Conservation (phyloP, 768 basidiomycete genomes). For the Nevesoporus exiguus region DNA sequence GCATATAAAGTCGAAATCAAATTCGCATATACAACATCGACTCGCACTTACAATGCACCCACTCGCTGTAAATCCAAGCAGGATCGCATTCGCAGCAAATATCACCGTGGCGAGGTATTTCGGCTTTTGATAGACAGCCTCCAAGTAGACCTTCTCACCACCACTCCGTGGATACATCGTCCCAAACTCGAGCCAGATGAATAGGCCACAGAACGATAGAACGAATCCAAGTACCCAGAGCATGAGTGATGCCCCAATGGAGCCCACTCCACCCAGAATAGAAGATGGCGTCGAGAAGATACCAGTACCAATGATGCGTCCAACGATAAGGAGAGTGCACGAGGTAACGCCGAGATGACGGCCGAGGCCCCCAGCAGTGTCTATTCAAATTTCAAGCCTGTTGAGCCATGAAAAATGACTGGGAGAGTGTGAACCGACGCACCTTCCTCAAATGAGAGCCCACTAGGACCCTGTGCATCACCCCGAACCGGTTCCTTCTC, state of each 20-base stretch:
- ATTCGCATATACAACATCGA: not conserved
- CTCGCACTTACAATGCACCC: conserved; percentile 44
- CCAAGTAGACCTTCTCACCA: conserved; percentile 62
- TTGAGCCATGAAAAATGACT: not conserved
- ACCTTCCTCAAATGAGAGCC: conserved; percentile 52
- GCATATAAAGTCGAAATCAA: not conserved
- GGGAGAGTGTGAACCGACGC: not conserved
- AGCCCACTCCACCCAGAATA: conserved; percentile 53
- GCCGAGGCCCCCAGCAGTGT: conserved; percentile 53
- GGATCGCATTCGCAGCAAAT: conserved; percentile 47
- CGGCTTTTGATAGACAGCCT: conserved; percentile 49
- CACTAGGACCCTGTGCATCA: conserved; percentile 34
- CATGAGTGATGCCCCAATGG: conserved; percentile 58
- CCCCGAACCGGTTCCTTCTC: conserved; percentile 15
- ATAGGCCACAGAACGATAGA: conserved; percentile 55
- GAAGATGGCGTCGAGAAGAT: conserved; percentile 63
- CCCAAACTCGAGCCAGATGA: conserved; percentile 63
- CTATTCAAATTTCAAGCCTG: conserved; percentile 24
- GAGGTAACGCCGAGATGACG: conserved; percentile 55
- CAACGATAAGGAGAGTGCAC: conserved; percentile 55
- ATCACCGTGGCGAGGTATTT: conserved; percentile 46
- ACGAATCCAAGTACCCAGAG: conserved; percentile 62
- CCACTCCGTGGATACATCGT: conserved; percentile 62
- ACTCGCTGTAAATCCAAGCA: conserved; percentile 40
- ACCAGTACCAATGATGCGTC: conserved; percentile 60